These are phyloP conservation scores for Wickerhamiella parazyma DNA, from an alignment of 805 yeast genomes.

Conservation along the genomic window DNA sequence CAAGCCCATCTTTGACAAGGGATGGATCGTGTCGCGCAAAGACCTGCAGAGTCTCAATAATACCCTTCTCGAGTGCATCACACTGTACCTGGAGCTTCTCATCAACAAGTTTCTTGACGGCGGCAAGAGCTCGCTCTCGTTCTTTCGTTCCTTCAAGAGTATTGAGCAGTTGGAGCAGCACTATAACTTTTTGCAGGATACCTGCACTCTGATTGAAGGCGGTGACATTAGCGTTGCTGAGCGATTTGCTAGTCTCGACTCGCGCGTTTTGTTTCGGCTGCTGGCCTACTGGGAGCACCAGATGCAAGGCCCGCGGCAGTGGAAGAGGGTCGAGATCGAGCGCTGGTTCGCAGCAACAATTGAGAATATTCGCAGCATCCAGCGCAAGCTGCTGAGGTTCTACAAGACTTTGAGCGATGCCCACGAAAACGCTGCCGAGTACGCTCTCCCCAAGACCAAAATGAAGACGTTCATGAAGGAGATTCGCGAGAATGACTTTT, in stretches of 20 bases:
- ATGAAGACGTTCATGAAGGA: constrained; percentile 39
- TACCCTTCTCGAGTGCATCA: constrained; percentile 58
- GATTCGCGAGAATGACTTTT: constrained; percentile 56
- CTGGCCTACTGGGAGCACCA: constrained; percentile 61
- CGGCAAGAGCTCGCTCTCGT: constrained; percentile 36
- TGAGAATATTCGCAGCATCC: constrained; percentile 35
- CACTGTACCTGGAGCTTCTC: constrained; percentile 54
- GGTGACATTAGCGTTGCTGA: constrained; percentile 73
- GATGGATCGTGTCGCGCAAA: constrained; percentile 58
- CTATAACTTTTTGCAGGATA: constrained; percentile 62
- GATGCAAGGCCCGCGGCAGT: constrained; percentile 43
- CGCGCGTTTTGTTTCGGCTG: constrained; percentile 54
- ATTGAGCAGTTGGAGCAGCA: constrained; percentile 78
- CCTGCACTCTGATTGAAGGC: constrained; percentile 67
- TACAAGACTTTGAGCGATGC: constrained; percentile 50
- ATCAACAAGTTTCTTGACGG: constrained; percentile 70
- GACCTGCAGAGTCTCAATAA: constrained; percentile 53
- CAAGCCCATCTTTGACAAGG: constrained; percentile 37
- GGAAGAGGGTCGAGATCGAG: constrained; percentile 31
- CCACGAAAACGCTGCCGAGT: constrained; percentile 55
- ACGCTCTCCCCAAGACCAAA: constrained; percentile 21
- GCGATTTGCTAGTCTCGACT: constrained; percentile 52
- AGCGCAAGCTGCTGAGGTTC: constrained; percentile 73
- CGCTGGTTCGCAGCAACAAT: constrained; percentile 35
- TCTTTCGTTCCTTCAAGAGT: constrained; percentile 75